Conservation (phyloP, 306 rosid genomes). For the Crataegus laevigata region DNA sequence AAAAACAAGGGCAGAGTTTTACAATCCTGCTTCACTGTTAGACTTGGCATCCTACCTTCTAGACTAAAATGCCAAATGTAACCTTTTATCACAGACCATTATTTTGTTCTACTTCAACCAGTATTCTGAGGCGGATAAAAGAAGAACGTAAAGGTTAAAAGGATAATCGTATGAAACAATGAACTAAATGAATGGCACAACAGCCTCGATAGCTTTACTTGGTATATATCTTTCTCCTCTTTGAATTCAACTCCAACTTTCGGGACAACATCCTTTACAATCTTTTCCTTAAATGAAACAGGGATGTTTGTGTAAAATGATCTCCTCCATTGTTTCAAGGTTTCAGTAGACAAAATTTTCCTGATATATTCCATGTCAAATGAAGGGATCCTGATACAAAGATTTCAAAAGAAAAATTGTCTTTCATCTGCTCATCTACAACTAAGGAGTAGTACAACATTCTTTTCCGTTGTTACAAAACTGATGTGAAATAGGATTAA, state of each 20-base stretch:
- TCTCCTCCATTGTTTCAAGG: constrained; percentile 11
- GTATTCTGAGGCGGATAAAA: neutral
- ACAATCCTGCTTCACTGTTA: neutral
- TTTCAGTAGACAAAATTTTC: constrained; percentile 4
- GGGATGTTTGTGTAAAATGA: constrained; percentile 31
- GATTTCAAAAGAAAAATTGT: neutral
- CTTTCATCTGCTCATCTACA: no score
- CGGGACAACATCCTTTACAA: constrained; percentile 9
- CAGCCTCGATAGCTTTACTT: no score
- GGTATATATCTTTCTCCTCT: neutral
- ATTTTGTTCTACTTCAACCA: neutral
- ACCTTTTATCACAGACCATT: neutral
- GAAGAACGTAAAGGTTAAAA: no score
- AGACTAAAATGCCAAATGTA: neutral
- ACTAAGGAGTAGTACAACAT: no score
- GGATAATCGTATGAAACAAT: neutral
- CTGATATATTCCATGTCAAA: constrained; percentile 10
- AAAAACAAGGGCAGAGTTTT: neutral
- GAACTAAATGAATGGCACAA: neutral
- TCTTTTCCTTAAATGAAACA: constrained; percentile 22
- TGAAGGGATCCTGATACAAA: constrained; percentile 18
- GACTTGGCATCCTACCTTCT: neutral
- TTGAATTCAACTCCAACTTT: constrained; percentile 24
- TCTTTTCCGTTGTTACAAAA: no score
- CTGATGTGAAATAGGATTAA: no score